Percentiles rank a stretch among this genome's conserved stretches.
Evolutionary conservation across 441 rosid genomes (phyloP).

Genomic region (Rhodomyrtus psidioides): DNA sequence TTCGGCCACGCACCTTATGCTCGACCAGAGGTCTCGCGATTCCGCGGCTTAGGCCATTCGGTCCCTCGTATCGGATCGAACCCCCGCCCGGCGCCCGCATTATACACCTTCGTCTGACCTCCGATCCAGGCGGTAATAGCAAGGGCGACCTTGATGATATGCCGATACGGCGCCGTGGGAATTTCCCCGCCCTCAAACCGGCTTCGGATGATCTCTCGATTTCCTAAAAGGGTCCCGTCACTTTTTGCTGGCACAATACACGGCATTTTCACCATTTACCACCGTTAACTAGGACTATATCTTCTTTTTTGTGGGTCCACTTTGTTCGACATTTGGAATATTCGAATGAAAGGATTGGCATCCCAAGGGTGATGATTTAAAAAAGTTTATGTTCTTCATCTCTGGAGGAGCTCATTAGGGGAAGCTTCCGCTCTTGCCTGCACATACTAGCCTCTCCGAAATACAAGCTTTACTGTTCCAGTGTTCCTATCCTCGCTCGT

Average conservation of each 20-base stretch:
- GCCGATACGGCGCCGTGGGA: not conserved
- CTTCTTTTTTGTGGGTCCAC: not conserved
- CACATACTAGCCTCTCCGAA: not conserved
- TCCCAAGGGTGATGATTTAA: not conserved
- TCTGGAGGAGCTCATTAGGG: not conserved
- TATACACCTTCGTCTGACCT: not conserved
- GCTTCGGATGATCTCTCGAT: not conserved
- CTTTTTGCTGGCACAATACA: not conserved
- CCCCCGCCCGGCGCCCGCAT: too few species aligned
- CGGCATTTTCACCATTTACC: not conserved
- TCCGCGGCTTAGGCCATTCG: not conserved
- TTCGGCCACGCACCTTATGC: not conserved
- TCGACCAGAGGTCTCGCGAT: not conserved
- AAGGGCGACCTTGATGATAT: not conserved
- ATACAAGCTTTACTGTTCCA: not conserved
- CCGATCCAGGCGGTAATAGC: not conserved
- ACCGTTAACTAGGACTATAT: not conserved
- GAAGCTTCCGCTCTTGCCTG: not conserved
- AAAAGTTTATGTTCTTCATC: not conserved
- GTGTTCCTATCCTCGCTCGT: not conserved
- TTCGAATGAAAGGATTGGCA: not conserved
- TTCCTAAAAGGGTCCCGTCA: not conserved
- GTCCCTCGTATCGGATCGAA: not conserved
- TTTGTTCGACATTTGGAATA: not conserved
- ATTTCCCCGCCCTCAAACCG: not conserved